Conservation (phyloP, 305 asterid species). For the Ajuga reptans region DNA sequence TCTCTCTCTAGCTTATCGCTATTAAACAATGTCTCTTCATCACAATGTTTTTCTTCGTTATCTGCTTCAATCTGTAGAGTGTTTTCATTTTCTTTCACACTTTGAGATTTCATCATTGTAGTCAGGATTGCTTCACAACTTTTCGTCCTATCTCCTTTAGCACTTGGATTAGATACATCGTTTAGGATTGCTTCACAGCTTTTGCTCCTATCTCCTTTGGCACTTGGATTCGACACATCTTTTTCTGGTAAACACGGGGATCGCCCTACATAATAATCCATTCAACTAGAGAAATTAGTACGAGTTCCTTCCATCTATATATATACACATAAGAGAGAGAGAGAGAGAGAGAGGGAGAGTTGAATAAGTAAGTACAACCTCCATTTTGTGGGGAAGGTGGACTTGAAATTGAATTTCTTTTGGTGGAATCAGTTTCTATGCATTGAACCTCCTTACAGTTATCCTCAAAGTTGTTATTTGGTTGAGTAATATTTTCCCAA, state of each 20-base stretch:
- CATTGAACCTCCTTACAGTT: constrained; percentile 61
- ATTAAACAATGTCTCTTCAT: not conserved
- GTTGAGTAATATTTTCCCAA: constrained; percentile 71
- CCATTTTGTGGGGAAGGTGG: constrained; percentile 25
- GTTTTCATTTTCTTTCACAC: constrained; percentile 25
- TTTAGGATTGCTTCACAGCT: constrained; percentile 39
- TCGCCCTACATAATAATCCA: constrained; percentile 20
- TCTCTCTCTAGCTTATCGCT: not conserved
- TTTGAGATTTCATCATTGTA: constrained; percentile 24
- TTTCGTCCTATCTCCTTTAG: constrained; percentile 33
- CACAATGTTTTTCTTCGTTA: not conserved
- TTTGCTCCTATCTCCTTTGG: constrained; percentile 35
- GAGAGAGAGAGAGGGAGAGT: not conserved
- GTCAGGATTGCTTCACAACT: constrained; percentile 41
- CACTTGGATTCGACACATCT: constrained; percentile 26
- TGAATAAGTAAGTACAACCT: not conserved
- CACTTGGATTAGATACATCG: constrained; percentile 27
- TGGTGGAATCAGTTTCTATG: constrained; percentile 36
- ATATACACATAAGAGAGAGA: no score
- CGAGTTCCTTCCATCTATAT: no score
- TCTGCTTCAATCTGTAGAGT: constrained; percentile 20
- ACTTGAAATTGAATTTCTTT: constrained; percentile 16
- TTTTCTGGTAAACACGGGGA: constrained; percentile 38
- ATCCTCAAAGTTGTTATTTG: constrained; percentile 34
- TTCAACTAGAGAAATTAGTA: not conserved